These are phyloP conservation scores for Acanthamoeba quina DNA, from an alignment of 208 protist genomes.

Conservation along the genomic window DNA sequence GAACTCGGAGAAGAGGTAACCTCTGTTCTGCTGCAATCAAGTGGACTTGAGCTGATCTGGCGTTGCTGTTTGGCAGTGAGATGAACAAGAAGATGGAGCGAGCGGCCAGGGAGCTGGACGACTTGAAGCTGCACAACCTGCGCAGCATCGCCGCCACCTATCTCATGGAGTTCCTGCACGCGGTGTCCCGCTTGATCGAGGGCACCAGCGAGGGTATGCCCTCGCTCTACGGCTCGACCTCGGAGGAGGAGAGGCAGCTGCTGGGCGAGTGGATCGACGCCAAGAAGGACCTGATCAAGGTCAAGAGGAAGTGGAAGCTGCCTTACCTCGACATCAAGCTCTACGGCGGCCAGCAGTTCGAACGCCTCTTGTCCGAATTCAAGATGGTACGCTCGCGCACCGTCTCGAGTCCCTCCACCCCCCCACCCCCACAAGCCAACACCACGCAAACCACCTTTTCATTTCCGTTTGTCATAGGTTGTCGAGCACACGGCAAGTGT, in stretches of 20 bases:
- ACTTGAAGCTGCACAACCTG: constrained; percentile 66
- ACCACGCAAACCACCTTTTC: not conserved
- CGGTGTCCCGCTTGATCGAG: constrained; percentile 75
- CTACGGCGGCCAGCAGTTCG: constrained; percentile 88
- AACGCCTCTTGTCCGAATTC: constrained; percentile 85
- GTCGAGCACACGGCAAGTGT: constrained; percentile 76
- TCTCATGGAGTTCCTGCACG: constrained; percentile 84
- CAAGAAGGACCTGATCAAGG: constrained; percentile 76
- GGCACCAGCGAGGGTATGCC: constrained; percentile 83
- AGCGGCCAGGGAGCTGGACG: constrained; percentile 2
- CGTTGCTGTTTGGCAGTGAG: not conserved
- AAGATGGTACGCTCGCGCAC: constrained; percentile 63
- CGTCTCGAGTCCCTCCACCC: too few species aligned
- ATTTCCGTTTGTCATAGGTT: constrained; percentile 38
- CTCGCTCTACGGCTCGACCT: constrained; percentile 82
- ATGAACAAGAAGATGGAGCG: constrained; percentile 29
- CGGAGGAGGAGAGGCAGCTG: constrained; percentile 78
- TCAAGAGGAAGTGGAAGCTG: constrained; percentile 79
- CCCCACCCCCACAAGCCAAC: too few species aligned
- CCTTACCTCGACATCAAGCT: constrained; percentile 83
- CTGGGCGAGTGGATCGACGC: constrained; percentile 83
- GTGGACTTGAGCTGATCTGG: not conserved
- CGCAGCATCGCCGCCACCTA: constrained; percentile 81
- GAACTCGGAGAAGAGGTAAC: constrained; percentile 44
- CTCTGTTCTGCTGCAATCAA: not conserved